Evolutionary conservation across 2,329 filamentous ascomycete species (phyloP), one percentile per base, ranked within the genome.

Genomic region (Exophiala phaeomuriformis): DNA sequence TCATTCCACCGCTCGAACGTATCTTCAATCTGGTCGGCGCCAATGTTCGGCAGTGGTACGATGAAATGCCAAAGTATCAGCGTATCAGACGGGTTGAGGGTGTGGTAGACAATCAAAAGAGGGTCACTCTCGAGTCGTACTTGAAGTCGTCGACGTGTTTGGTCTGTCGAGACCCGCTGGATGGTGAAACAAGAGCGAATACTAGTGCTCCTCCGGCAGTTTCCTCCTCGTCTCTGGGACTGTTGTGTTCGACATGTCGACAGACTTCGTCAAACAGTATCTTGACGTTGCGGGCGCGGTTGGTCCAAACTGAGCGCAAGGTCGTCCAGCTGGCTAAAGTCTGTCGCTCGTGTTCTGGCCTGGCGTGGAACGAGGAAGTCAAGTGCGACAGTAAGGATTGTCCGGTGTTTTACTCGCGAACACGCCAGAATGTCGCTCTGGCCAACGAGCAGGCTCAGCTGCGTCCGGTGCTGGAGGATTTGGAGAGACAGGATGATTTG

Each of bases 21-120:
- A 96, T 98, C 60, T 96, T 98, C 74, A 95, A 93, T 65, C 83
- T 98, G 2, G 87, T 97, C 2, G 93, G 93, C 4, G 93, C 90
- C 32, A 95, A 93, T 66, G 87, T 97, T 0, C 76, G 87, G 12
- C 79, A 82, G 55, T 98, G 93, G 93, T 97, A 90, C 65, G 89
- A 95, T 59, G 90, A 96, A 70, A 94, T 97, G 89, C 91, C 91
- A 43, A 95, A 94, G 68, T 77, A 93, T 19, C 86, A 90, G 65
- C 83, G 85, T 5, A 81, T 91, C 43, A 79, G 84, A 30, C 80
- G 79, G 51, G 71, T 88, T n/a, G 76, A 78, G 53, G 65, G 65
- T 5, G 63, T 65, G 57, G 68, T 51, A 40, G 67, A 62, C 1
- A 61, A 65, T 57, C 64, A 53, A 9, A 54, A 47, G 50, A 65